Evolutionary conservation across 805 yeast species (phyloP), one percentile per base, ranked within the genome.

Genomic region (Cyberlindnera suaveolens): DNA sequence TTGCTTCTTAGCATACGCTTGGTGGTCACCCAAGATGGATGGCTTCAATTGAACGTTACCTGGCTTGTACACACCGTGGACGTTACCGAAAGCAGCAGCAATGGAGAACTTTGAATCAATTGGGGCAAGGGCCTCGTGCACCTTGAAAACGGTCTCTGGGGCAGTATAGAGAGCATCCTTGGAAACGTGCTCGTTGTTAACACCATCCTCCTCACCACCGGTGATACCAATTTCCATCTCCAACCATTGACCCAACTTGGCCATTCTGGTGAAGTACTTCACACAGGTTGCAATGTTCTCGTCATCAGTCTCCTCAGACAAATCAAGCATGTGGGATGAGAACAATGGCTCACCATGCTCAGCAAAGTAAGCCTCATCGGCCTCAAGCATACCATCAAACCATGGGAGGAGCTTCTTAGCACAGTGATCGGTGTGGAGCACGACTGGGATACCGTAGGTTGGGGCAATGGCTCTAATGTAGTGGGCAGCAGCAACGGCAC

Each of bases 181-280:
- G 65, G 80, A 79, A 56, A 87, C 96, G 68, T 80, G 77, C 72
- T 91, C 95, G 81, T 93, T 93, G 84, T 93, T 93, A 64, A 93
- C 99, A 82, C 99, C 99, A 67, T 93, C 99, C 76, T 93, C 99
- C 78, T 93, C 99, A 83, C 99, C 99, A 75, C 99, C 99, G 68
- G 99, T 93, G 82, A 93, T 93, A 82, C 99, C 99, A 67, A 93
- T 93, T 79, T 93, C 99, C 99, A 93, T 93, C 80, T 93, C 99
- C 67, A 93, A 81, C 93, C 93, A 93, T 77, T 91, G 98, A 74
- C 80, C 77, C 80, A 91, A 77, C 75, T 85, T 88, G 68, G 95
- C 73, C 82, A 87, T 88, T 74, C 96, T 87, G 70, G 76, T 77
- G 75, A 93, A 91, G 82, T 93, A 93, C 74, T 87, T 83, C 71